Percentiles rank a stretch among this genome's conserved stretches.
Evolutionary conservation across 768 basidiomycete genomes (phyloP).

Genomic region (Albatrellus ellisii): DNA sequence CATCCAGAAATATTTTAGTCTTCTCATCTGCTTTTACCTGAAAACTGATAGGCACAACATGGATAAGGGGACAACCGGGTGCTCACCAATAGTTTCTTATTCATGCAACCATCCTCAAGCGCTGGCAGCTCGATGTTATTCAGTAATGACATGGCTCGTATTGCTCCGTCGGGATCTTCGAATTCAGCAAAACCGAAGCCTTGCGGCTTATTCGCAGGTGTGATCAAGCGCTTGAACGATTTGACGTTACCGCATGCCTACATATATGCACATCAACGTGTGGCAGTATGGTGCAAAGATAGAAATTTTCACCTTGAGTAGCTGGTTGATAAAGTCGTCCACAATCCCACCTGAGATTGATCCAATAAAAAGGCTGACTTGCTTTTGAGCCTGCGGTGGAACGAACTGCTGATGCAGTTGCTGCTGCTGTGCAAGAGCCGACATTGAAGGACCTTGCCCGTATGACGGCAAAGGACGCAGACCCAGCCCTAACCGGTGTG

Average conservation of each 20-base stretch:
- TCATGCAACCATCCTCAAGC: constrained; percentile 42
- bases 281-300: not conserved
- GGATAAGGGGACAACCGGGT: constrained; percentile 2
- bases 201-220: constrained; percentile 87
- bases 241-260: constrained; percentile 86
- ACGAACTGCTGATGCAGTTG: constrained; percentile 40
- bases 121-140: constrained; percentile 53
- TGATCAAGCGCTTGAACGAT: constrained; percentile 87
- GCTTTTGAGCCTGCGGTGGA: constrained; percentile 55
- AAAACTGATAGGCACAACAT: constrained; percentile 25
- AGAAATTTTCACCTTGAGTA: constrained; percentile 60
- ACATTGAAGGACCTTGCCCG: constrained; percentile 87
- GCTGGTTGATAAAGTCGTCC: constrained; percentile 64
- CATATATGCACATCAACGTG: not conserved
- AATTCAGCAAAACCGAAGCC: constrained; percentile 97
- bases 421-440: constrained; percentile 80
- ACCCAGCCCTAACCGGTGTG: constrained; percentile 64
- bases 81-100: constrained; percentile 62
- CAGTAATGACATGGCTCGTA: constrained; percentile 57
- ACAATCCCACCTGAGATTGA: constrained; percentile 91
- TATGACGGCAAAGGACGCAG: constrained; percentile 80
- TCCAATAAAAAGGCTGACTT: constrained; percentile 82
- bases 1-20: constrained; percentile 77
- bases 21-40: constrained; percentile 97
- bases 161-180: constrained; percentile 84